Evolutionary conservation across 305 asterid genomes (phyloP), one percentile per base, ranked within the genome.

Genomic region (Ajuga reptans): DNA sequence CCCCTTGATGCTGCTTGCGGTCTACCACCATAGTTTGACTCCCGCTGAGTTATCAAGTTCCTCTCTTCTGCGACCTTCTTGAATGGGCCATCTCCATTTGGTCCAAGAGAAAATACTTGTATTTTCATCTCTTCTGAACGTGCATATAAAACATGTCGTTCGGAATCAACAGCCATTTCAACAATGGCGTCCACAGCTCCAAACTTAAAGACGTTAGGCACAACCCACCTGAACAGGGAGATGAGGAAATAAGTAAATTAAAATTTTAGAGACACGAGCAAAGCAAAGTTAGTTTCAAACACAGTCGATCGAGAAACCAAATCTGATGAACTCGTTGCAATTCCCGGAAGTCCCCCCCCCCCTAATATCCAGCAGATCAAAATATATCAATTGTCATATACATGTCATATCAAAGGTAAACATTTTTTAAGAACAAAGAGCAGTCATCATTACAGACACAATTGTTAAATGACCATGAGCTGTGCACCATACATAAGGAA

Each of bases 51-150:
- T 68, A 94, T 83, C 84, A 94, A 84, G 85, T 91, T 89, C 78
- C 89, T 91, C 77, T 86, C 97, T 73, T 91, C 99, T 12, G 92
- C 87, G 71, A 94, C 94, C 85, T 89, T 91, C 84, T 88, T 94
- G 72, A 94, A 82, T 46, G 88, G 91, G 55, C 96, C 96, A 83
- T 82, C 95, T 73, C 97, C 97, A 72, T 73, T 79, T 18, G 81
- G 85, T 76, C 98, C 97, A 71, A 91, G 84, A 72, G 98, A 85
- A 84, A 81, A 94, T 45, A 89, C 91, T 78, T 87, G 98, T 60
- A 94, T 86, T 80, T 88, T 91, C 98, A 91, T 89, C 74, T 89
- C 96, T 79, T 91, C 99, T 6, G 97, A 86, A n/a, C 97, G 96
- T 63, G 93, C 89, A 75, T 91, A 94, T 74, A 94, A 75, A 63